Conservation (phyloP, 2,329 filamentous ascomycete species). For the Magnaporthiopsis incrustans region DNA sequence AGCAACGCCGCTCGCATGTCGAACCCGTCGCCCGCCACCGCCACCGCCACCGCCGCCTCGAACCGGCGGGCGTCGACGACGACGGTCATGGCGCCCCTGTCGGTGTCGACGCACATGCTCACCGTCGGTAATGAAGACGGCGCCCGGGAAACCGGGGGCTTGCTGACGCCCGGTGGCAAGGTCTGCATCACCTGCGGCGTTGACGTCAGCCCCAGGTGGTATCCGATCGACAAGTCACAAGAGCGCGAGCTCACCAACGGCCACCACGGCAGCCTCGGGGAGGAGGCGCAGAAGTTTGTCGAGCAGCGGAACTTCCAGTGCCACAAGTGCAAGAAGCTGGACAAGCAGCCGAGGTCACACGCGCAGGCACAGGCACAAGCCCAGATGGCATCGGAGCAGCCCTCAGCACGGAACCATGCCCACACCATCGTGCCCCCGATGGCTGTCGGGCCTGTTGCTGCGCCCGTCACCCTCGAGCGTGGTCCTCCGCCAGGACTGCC, state of each 20-base stretch:
- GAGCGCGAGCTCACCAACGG: constrained; percentile 46
- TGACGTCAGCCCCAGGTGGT: constrained; percentile 70
- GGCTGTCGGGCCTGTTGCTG: not conserved
- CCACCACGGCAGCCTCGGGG: constrained; percentile 39
- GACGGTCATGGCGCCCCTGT: constrained; percentile 24
- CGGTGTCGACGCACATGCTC: constrained; percentile 15
- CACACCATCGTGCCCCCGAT: not conserved
- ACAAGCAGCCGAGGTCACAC: constrained; percentile 34
- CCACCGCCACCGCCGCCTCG: constrained; percentile 23
- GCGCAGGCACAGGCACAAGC: constrained; percentile 14
- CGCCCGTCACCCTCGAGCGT: not conserved
- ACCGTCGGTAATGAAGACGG: constrained; percentile 20
- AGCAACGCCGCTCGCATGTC: constrained; percentile 53
- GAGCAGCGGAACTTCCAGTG: constrained; percentile 60
- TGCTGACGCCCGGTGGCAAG: constrained; percentile 37
- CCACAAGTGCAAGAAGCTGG: constrained; percentile 61
- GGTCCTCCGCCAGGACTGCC: not conserved
- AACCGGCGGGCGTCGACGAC: constrained; percentile 51
- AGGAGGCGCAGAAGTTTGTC: constrained; percentile 51
- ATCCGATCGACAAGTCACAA: constrained; percentile 46
- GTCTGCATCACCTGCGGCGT: constrained; percentile 57
- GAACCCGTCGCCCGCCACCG: constrained; percentile 29
- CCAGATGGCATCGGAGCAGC: not conserved
- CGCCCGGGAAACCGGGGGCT: constrained; percentile 17
- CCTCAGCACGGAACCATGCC: not conserved